Evolutionary conservation across 768 basidiomycete species (phyloP).

Genomic region (Rhodosporidiobolus sp.): DNA sequence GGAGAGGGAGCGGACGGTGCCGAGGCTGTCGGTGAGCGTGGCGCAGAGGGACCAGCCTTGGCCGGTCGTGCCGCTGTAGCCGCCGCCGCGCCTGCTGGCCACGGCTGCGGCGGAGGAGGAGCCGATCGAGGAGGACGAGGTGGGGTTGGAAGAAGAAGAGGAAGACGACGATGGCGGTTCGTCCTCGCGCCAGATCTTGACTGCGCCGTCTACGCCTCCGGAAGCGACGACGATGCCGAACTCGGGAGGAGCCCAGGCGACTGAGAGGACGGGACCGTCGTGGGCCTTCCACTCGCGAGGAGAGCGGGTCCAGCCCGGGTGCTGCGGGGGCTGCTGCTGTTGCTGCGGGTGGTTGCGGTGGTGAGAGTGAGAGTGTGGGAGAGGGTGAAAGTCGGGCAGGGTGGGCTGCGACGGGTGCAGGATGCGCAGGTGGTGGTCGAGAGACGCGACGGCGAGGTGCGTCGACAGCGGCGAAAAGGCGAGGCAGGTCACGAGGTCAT

Average conservation of each 20-base stretch:
- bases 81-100: not conserved
- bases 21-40: constrained; percentile 74
- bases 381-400: not conserved
- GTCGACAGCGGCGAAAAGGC: constrained; percentile 35
- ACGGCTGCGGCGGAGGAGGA: constrained; percentile 20
- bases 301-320: constrained; percentile 12
- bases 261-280: constrained; percentile 77
- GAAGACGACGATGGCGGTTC: constrained; percentile 6
- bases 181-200: constrained; percentile 83
- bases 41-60: constrained; percentile 66
- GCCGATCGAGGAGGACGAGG: not conserved
- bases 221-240: constrained; percentile 84
- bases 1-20: constrained; percentile 78
- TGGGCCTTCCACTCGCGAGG: constrained; percentile 64
- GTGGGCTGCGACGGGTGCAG: not conserved
- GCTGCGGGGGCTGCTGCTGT: no score
- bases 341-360: not conserved
- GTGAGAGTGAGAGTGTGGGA: not conserved
- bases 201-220: constrained; percentile 82
- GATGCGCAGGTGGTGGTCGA: constrained; percentile 42
- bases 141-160: constrained; percentile 34
- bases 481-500: constrained; percentile 39
- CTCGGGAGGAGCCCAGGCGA: constrained; percentile 90
- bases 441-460: constrained; percentile 39
- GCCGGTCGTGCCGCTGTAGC: constrained; percentile 38